Percentiles rank a stretch among this genome's conserved stretches.
phyloP scores from a whole-genome alignment of 2,329 filamentous ascomycete species.

The Blastomyces silverae region DNA sequence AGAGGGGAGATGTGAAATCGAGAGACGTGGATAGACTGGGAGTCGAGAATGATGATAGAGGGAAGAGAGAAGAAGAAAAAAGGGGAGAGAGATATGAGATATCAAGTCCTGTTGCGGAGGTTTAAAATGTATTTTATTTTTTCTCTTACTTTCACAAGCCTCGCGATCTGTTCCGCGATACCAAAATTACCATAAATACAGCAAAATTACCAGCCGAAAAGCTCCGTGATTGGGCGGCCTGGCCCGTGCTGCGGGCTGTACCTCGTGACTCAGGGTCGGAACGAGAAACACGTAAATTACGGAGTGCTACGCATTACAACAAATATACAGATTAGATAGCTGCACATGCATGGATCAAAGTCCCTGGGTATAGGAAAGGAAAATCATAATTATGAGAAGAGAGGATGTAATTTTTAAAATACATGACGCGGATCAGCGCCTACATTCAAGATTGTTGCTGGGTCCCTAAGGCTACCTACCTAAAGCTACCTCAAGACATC shows the following conservation, averaged over 20 bases:
- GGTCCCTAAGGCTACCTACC: too few species aligned
- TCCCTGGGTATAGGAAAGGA: too few species aligned
- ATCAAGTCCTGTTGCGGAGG: background rate
- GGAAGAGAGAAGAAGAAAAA: background rate
- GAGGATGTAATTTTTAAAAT: background rate
- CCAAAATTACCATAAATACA: slow-evolving; percentile 6
- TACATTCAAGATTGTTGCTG: too few species aligned
- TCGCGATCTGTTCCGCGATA: background rate
- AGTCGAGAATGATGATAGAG: background rate
- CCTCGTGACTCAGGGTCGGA: slow-evolving; percentile 1
- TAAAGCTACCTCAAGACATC: background rate
- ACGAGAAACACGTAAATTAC: too few species aligned
- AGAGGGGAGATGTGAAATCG: background rate
- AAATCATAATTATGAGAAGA: too few species aligned
- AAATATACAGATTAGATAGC: too few species aligned
- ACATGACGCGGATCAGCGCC: background rate
- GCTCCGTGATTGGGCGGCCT: background rate
- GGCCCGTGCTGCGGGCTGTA: background rate
- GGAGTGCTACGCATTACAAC: too few species aligned
- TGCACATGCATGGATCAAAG: too few species aligned
- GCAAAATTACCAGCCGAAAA: slow-evolving; percentile 8
- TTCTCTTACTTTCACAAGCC: background rate
- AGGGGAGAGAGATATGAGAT: background rate
- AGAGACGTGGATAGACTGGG: background rate
- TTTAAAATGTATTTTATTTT: background rate